phyloP scores from a whole-genome alignment of 2,329 filamentous ascomycete genomes.

The Tothia fuscella region DNA sequence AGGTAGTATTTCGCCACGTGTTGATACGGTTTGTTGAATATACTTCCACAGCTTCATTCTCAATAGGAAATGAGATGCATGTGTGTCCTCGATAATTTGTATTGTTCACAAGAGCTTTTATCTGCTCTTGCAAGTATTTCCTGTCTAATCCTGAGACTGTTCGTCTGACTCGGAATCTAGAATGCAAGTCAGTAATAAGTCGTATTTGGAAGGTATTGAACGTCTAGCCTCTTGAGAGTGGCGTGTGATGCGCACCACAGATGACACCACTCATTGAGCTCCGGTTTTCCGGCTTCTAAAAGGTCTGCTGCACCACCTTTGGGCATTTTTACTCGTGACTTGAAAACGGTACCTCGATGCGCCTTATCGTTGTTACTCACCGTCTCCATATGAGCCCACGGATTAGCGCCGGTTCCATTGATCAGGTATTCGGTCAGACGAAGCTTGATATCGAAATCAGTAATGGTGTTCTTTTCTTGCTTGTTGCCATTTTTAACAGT shows the following conservation, averaged over 20 bases:
- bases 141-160: conserved; percentile 51
- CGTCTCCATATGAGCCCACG: conserved; percentile 25
- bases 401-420: conserved; percentile 15
- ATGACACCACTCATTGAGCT: conserved; percentile 53
- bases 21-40: conserved; percentile 54
- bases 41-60: conserved; percentile 45
- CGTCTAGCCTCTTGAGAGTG: conserved; percentile 36
- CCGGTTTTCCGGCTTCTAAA: conserved; percentile 27
- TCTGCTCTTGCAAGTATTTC: conserved; percentile 36
- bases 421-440: conserved; percentile 21
- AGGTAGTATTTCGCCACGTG: conserved; percentile 49
- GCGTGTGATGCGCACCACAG: conserved; percentile 49
- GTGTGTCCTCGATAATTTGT: conserved; percentile 58
- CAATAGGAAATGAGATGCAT: conserved; percentile 46
- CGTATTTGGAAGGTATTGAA: no score
- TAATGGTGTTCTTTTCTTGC: conserved; percentile 23
- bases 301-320: conserved; percentile 31
- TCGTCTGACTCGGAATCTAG: conserved; percentile 29
- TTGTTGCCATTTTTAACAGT: conserved; percentile 24
- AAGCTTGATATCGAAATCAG: conserved; percentile 27
- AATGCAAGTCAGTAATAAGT: no score
- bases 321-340: conserved; percentile 18
- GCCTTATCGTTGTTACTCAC: conserved; percentile 48
- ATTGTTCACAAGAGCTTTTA: conserved; percentile 46
- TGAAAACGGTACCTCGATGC: conserved; percentile 51